These are phyloP conservation scores for Stentor roeselii DNA, from an alignment of 73 alveolate genomes.

Conservation along the genomic window DNA sequence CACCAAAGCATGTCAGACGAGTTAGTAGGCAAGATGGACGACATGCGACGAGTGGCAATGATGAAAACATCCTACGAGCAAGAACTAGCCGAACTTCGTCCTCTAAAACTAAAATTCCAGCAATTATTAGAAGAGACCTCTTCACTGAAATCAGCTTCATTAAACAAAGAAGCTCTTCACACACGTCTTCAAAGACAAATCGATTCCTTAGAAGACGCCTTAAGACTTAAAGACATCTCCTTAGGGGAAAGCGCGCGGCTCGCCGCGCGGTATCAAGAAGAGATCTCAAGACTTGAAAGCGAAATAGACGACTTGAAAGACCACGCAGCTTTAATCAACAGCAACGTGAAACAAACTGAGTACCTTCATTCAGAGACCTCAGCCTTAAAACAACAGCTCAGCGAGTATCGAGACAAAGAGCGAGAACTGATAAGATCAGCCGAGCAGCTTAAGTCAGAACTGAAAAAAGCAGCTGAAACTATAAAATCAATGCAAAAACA, in stretches of 20 bases:
- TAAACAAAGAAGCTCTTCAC: background rate
- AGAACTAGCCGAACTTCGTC: conserved; percentile 48
- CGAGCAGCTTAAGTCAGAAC: conserved; percentile 32
- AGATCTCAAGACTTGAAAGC: background rate
- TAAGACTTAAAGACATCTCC: background rate
- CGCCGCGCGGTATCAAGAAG: background rate
- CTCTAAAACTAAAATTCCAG: conserved; percentile 34
- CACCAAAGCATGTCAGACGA: conserved; percentile 40
- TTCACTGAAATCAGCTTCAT: background rate
- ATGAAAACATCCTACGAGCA: conserved; percentile 29
- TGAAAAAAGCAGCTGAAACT: conserved; percentile 25
- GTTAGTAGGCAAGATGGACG: conserved; percentile 31
- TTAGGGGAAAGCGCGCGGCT: background rate
- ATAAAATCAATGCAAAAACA: conserved; percentile 29
- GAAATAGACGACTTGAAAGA: background rate
- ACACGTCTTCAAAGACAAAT: conserved; percentile 12
- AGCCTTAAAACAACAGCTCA: background rate
- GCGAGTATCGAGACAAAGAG: background rate
- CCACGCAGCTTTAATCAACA: background rate
- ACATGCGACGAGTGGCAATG: conserved; percentile 25
- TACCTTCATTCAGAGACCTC: conserved; percentile 3
- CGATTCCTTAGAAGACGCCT: background rate
- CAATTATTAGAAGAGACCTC: background rate
- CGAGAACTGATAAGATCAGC: conserved; percentile 19
- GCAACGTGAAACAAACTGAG: conserved; percentile 18